Evolutionary conservation across 2,329 filamentous ascomycete species (phyloP), one percentile per base, ranked within the genome.

Genomic region (Xylaria sp.): DNA sequence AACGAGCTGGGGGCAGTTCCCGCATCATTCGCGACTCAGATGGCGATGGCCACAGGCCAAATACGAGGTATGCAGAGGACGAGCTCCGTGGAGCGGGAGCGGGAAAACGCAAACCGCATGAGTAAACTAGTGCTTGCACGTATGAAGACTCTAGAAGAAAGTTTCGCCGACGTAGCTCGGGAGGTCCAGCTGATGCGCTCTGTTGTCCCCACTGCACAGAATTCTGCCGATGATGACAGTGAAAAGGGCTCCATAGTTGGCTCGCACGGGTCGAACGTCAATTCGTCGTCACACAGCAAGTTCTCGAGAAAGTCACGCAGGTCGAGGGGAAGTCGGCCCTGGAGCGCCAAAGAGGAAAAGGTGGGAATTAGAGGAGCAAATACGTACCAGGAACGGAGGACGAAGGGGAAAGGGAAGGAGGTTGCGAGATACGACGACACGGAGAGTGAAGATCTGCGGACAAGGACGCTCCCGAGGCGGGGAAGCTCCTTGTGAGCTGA

Each of bases 141-240:
- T 41, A 98, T 98, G 94, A 96, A 96, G 79, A 95, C 92, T 8
- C 85, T 98, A 1, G 94, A 98, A 79, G 94, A 97, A 80, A 92
- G 94, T 15, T 95, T 98, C 79, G 88, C 92, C 2, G 93, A 97
- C 69, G 91, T 97, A n/a, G 88, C 94, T 66, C 89, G 89, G 71
- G 93, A 96, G 79, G 91, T 97, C 79, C 89, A 92, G 70, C 88
- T 89, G 71, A 82, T 88, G 78, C 88, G 80, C 56, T 82, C 80
- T 48, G 80, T 80, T 41, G 82, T 83, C 2, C 82, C 84, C 2
- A 86, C 86, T 7, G 82, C 83, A 34, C 82, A 84, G 61, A 88
- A 87, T 72, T 88, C 87, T 9, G 86, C 82, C 2, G 82, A 82
- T 25, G 85, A 86, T 12, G 81, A 81, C 31, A 75, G 78, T 63